phyloP scores from a whole-genome alignment of 2,329 filamentous ascomycete species.

The Shiraia bambusicola region DNA sequence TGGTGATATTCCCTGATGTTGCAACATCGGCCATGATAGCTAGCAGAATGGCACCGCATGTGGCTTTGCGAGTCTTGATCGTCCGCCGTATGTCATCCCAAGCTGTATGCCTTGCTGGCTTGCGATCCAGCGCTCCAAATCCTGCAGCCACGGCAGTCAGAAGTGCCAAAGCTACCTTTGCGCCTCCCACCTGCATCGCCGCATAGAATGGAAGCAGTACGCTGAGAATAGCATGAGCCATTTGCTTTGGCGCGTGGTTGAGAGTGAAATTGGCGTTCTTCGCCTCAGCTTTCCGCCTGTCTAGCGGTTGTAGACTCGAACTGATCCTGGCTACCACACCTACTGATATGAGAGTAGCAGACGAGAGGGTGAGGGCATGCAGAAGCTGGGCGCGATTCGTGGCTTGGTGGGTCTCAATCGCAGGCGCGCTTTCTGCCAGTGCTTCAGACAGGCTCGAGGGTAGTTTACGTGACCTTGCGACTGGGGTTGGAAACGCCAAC shows the following conservation, averaged over 20 bases:
- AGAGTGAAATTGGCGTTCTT: slow-evolving; percentile 10
- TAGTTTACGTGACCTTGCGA: slow-evolving; percentile 15
- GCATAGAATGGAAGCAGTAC: slow-evolving; percentile 59
- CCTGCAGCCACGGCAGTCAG: slow-evolving; percentile 51
- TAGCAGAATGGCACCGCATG: slow-evolving; percentile 39
- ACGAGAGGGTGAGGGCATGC: slow-evolving; percentile 50
- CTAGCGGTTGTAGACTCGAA: slow-evolving; percentile 32
- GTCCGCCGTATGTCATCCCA: slow-evolving; percentile 39
- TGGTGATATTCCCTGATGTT: slow-evolving; percentile 17
- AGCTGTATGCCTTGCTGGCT: slow-evolving; percentile 34
- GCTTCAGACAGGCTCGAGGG: slow-evolving; percentile 29
- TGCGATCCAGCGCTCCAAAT: slow-evolving; percentile 39
- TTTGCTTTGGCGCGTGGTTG: slow-evolving; percentile 17
- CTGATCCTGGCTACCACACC: slow-evolving; percentile 44
- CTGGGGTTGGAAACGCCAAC: slow-evolving; percentile 44
- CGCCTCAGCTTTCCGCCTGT: slow-evolving; percentile 38
- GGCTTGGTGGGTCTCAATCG: slow-evolving; percentile 8
- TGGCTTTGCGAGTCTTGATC: slow-evolving; percentile 40
- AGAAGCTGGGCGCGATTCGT: slow-evolving; percentile 37
- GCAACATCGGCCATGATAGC: slow-evolving; percentile 38
- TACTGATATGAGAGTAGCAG: slow-evolving; percentile 49
- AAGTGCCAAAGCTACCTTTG: slow-evolving; percentile 55
- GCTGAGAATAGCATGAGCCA: slow-evolving; percentile 42
- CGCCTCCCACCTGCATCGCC: slow-evolving; percentile 56
- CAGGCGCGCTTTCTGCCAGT: slow-evolving; percentile 17